These are phyloP conservation scores for Glutinoglossum americanum DNA, from an alignment of 495 filamentous ascomycete genomes.

Conservation along the genomic window DNA sequence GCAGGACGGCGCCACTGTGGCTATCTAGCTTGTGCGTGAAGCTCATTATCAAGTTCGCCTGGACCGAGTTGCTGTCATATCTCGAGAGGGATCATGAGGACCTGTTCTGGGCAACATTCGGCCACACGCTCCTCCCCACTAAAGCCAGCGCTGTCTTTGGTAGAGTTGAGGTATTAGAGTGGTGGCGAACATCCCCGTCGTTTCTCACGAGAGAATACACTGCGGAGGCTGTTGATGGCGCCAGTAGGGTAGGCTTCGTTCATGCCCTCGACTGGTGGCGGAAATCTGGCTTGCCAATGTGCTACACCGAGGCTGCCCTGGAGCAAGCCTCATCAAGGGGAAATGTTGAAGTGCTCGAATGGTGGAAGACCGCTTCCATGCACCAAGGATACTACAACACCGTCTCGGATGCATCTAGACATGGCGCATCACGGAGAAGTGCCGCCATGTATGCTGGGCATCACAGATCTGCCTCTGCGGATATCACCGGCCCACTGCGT, in stretches of 20 bases:
- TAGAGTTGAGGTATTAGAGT: conserved; percentile 64
- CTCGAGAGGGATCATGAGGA: conserved; percentile 58
- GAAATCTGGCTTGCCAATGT: conserved; percentile 51
- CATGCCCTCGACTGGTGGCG: conserved; percentile 87
- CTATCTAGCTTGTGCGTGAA: conserved; percentile 65
- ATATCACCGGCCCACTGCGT: conserved; percentile 19
- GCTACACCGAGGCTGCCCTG: conserved; percentile 67
- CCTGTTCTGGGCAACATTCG: conserved; percentile 65
- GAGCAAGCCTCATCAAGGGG: conserved; percentile 70
- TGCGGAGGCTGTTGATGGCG: conserved; percentile 66
- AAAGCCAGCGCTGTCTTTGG: conserved; percentile 73
- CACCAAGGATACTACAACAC: conserved; percentile 10
- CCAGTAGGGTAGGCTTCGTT: conserved; percentile 60
- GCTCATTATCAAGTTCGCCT: conserved; percentile 75
- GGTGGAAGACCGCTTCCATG: conserved; percentile 55
- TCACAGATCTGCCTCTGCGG: neutral
- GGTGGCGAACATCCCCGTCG: conserved; percentile 61
- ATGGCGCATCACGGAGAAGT: conserved; percentile 1
- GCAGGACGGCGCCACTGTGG: conserved; percentile 43
- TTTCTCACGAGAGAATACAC: conserved; percentile 62
- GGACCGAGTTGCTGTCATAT: conserved; percentile 55
- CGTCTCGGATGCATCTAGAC: conserved; percentile 2
- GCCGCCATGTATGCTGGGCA: neutral
- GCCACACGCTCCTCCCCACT: conserved; percentile 58
- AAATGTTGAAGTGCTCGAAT: conserved; percentile 63